Evolutionary conservation across 495 filamentous ascomycete species (phyloP).

Genomic region (Cercophora sp.): DNA sequence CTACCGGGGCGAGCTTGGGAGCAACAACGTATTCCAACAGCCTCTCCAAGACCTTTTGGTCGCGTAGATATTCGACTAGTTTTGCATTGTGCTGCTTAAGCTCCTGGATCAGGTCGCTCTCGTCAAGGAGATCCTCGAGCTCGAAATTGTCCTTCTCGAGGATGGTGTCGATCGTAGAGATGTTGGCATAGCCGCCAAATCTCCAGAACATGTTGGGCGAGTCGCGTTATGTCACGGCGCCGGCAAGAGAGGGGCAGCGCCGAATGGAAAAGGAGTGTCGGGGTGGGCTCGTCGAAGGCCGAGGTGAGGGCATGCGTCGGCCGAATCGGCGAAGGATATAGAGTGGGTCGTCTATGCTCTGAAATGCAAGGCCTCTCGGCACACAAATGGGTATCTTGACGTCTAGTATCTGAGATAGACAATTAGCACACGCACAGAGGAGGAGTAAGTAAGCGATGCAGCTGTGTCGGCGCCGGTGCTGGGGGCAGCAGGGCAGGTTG

Average conservation of each 20-base stretch:
- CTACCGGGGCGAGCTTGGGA: constrained; percentile 58
- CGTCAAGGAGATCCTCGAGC: constrained; percentile 92
- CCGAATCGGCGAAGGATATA: background rate
- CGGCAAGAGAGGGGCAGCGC: constrained; percentile 15
- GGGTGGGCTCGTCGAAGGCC: background rate
- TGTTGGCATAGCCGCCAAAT: constrained; percentile 96
- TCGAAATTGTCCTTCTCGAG: constrained; percentile 93
- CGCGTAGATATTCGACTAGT: constrained; percentile 91
- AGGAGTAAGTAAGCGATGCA: too few relatives aligned
- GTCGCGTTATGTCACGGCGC: constrained; percentile 38
- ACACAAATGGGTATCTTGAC: constrained; percentile 27
- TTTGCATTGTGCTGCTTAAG: constrained; percentile 97
- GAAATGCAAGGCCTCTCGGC: too few relatives aligned
- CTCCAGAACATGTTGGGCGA: constrained; percentile 89
- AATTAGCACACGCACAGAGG: background rate
- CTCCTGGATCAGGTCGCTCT: constrained; percentile 93
- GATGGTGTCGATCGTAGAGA: constrained; percentile 91
- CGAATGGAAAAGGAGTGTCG: background rate
- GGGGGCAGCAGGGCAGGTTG: background rate
- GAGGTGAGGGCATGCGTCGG: constrained; percentile 16
- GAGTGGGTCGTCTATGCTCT: constrained; percentile 1
- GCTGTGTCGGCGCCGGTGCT: too few relatives aligned
- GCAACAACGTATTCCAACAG: constrained; percentile 90
- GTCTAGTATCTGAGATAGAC: constrained; percentile 23
- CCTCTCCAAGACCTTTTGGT: constrained; percentile 78